Conservation (phyloP, 768 basidiomycete species). For the Amanita thiersii region DNA sequence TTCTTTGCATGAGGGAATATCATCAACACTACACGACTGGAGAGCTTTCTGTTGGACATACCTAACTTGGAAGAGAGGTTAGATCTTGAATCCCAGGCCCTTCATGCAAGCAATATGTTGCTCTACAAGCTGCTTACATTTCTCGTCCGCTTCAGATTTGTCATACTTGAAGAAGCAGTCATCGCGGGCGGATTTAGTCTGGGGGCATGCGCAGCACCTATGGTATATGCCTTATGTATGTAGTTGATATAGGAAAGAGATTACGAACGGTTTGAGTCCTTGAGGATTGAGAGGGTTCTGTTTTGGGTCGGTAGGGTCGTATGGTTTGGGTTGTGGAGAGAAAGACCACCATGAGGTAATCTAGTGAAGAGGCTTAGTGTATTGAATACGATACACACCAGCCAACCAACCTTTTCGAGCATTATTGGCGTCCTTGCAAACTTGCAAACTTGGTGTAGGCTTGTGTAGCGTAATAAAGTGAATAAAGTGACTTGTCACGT, state of each 20-base stretch:
- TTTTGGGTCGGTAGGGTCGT: constrained; percentile 68
- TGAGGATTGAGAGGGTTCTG: constrained; percentile 88
- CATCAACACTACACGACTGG: neutral
- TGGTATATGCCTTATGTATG: neutral
- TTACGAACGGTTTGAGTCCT: constrained; percentile 87
- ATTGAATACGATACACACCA: neutral
- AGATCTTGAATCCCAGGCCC: constrained; percentile 80
- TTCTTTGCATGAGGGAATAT: no score
- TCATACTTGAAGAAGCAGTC: constrained; percentile 85
- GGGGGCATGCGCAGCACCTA: constrained; percentile 95
- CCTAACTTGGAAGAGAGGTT: constrained; percentile 10
- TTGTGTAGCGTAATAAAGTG: no score
- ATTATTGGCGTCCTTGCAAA: constrained; percentile 16
- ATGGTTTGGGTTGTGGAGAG: constrained; percentile 30
- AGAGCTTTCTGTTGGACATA: neutral
- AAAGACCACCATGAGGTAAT: constrained; percentile 52
- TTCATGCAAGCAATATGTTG: constrained; percentile 90
- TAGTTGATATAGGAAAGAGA: neutral
- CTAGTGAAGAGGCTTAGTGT: constrained; percentile 21
- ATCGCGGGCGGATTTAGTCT: constrained; percentile 88
- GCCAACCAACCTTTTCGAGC: constrained; percentile 30
- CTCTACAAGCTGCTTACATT: constrained; percentile 75
- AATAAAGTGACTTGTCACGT: no score
- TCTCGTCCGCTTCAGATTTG: constrained; percentile 54
- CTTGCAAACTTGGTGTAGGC: no score